These are phyloP conservation scores for Clarireedia paspali DNA, from an alignment of 2,329 filamentous ascomycete species.

Conservation along the genomic window DNA sequence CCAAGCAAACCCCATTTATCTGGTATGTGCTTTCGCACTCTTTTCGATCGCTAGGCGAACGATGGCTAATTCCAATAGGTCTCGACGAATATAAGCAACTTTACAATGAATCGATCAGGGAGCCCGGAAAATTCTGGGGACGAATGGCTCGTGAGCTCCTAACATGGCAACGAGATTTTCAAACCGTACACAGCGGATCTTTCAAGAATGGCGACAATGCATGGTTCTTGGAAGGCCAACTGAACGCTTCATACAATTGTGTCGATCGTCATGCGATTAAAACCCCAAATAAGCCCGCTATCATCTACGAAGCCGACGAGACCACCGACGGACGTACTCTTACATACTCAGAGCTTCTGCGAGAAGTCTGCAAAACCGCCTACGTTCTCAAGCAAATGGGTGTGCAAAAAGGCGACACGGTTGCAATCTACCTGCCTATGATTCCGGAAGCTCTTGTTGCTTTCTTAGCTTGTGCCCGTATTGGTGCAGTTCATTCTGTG, in stretches of 20 bases:
- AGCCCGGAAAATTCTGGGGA: slow-evolving; percentile 87
- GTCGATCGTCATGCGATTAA: slow-evolving; percentile 95
- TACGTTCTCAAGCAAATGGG: slow-evolving; percentile 91
- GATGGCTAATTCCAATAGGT: slow-evolving; percentile 32
- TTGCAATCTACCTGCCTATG: slow-evolving; percentile 97
- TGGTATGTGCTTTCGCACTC: slow-evolving; percentile 28
- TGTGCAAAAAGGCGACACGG: slow-evolving; percentile 93
- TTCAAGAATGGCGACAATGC: slow-evolving; percentile 75
- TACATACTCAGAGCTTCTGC: slow-evolving; percentile 87
- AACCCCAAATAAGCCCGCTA: slow-evolving; percentile 85
- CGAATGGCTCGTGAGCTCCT: slow-evolving; percentile 79
- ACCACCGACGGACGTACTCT: slow-evolving; percentile 77
- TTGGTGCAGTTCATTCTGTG: slow-evolving; percentile 94
- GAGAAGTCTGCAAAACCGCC: slow-evolving; percentile 81
- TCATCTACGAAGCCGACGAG: slow-evolving; percentile 98
- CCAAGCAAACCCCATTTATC: slow-evolving; percentile 60
- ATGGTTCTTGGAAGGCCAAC: slow-evolving; percentile 89
- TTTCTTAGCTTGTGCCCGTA: slow-evolving; percentile 83
- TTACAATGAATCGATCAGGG: slow-evolving; percentile 79
- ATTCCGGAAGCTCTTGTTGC: slow-evolving; percentile 92
- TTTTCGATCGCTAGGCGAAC: not conserved
- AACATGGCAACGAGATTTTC: slow-evolving; percentile 84
- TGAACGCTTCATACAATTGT: slow-evolving; percentile 97
- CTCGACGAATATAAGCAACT: slow-evolving; percentile 60
- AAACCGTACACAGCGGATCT: slow-evolving; percentile 75